Evolutionary conservation across 768 basidiomycete species (phyloP).

Genomic region (Lactarius evosmus): DNA sequence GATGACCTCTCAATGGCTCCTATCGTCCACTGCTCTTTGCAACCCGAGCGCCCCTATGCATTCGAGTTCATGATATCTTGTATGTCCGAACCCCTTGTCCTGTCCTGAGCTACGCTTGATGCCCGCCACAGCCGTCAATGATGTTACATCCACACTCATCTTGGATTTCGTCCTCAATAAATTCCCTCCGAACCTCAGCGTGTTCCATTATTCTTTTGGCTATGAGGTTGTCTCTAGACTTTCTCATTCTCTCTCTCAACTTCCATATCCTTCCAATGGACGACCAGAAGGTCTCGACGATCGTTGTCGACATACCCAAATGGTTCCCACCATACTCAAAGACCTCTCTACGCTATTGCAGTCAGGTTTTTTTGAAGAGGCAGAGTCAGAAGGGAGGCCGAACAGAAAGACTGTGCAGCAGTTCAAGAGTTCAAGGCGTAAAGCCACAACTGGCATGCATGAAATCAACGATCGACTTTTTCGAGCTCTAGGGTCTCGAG

Average conservation of each 20-base stretch:
- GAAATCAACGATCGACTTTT: conserved; percentile 7
- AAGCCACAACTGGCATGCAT: not conserved
- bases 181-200: not conserved
- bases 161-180: not conserved
- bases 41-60: conserved; percentile 8
- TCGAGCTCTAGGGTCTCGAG: conserved; percentile 1
- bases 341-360: conserved; percentile 6
- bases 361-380: conserved; percentile 1
- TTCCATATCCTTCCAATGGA: conserved; percentile 6
- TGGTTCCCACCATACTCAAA: conserved; percentile 3
- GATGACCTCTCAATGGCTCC: conserved; percentile 8
- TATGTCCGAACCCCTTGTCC: not conserved
- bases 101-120: not conserved
- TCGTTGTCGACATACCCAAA: not conserved
- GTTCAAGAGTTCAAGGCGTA: not conserved
- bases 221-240: conserved; percentile 12
- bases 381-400: not conserved
- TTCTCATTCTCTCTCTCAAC: conserved; percentile 1
- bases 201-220: not conserved
- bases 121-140: conserved; percentile 4
- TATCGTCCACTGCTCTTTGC: conserved; percentile 10
- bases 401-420: conserved; percentile 5
- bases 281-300: not conserved
- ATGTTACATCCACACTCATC: not conserved
- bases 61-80: conserved; percentile 22